Evolutionary conservation across 257 asterid species (phyloP).

Genomic region (Jacaranda mimosifolia): DNA sequence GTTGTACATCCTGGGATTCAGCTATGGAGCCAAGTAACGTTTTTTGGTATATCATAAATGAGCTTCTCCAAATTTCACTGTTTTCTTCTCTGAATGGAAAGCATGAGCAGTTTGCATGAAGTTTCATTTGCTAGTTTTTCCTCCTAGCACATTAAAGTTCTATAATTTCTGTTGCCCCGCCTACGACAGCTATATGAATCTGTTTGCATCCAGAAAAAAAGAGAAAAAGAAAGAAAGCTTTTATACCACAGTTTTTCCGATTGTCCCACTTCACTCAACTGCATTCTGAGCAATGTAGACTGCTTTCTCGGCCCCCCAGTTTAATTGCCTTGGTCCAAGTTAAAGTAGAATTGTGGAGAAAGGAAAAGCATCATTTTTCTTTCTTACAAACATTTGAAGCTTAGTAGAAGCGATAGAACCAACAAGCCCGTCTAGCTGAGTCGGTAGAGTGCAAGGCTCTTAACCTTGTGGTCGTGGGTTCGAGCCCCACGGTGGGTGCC

Average conservation of each 20-base stretch:
- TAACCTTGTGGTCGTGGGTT: background rate
- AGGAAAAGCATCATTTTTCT: too few species aligned
- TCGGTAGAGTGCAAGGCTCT: background rate
- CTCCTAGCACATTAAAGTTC: background rate
- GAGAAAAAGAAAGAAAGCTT: background rate
- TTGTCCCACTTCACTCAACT: too few species aligned
- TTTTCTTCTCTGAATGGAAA: background rate
- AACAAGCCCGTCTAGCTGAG: conserved; percentile 15
- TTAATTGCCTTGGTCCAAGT: too few species aligned
- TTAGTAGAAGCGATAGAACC: background rate
- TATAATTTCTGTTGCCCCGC: conserved; percentile 1
- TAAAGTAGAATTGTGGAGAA: too few species aligned
- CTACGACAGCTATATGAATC: background rate
- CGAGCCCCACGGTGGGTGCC: background rate
- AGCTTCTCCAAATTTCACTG: background rate
- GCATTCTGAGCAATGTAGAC: too few species aligned
- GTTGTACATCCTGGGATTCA: conserved; percentile 44
- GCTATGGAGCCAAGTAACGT: conserved; percentile 26
- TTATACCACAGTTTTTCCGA: too few species aligned
- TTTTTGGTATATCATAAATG: conserved; percentile 20
- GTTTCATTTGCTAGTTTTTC: background rate
- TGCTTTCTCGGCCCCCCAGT: too few species aligned
- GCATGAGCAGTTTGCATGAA: background rate
- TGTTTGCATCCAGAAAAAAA: background rate
- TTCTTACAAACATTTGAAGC: too few species aligned